Evolutionary conservation across 352 stramenopile genomes (phyloP).

Genomic region (Pythium biforme): DNA sequence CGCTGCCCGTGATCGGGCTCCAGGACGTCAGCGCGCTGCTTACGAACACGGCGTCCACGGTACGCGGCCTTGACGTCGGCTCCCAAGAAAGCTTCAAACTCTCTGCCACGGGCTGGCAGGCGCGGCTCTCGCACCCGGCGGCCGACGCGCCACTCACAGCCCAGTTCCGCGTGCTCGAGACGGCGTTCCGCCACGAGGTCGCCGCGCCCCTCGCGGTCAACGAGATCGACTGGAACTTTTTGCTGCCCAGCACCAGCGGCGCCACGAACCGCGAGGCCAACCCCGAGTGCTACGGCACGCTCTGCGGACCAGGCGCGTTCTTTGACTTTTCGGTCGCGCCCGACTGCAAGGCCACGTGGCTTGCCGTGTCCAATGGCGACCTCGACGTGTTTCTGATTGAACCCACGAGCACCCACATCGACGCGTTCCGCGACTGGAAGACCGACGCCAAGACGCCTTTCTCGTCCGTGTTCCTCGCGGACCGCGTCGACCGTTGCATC

Average conservation of each 20-base stretch:
- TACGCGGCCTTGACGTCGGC: slow-evolving; percentile 39
- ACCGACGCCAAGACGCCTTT: slow-evolving; percentile 29
- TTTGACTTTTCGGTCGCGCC: slow-evolving; percentile 64
- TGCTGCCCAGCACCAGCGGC: slow-evolving; percentile 25
- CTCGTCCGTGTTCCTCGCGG: slow-evolving; percentile 53
- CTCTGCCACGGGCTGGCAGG: slow-evolving; percentile 32
- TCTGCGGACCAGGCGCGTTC: slow-evolving; percentile 56
- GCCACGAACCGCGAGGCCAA: slow-evolving; percentile 28
- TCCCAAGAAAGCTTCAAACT: slow-evolving; percentile 40
- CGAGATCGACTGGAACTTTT: slow-evolving; percentile 54
- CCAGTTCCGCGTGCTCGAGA: slow-evolving; percentile 51
- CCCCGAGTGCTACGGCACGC: slow-evolving; percentile 53
- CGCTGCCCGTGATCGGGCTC: slow-evolving; percentile 38
- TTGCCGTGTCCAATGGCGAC: slow-evolving; percentile 61
- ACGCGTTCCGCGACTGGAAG: slow-evolving; percentile 62
- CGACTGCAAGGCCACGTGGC: slow-evolving; percentile 55
- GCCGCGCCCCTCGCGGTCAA: slow-evolving; percentile 44
- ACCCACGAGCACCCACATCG: slow-evolving; percentile 42
- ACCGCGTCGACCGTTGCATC: slow-evolving; percentile 73
- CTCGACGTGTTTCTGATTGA: slow-evolving; percentile 69
- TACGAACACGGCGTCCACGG: slow-evolving; percentile 28
- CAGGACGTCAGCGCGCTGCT: slow-evolving; percentile 37
- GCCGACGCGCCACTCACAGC: slow-evolving; percentile 44
- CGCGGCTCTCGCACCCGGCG: slow-evolving; percentile 25
- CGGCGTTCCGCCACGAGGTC: slow-evolving; percentile 39